Evolutionary conservation across 345 rosid species (phyloP).

Genomic region (Populus euphratica): DNA sequence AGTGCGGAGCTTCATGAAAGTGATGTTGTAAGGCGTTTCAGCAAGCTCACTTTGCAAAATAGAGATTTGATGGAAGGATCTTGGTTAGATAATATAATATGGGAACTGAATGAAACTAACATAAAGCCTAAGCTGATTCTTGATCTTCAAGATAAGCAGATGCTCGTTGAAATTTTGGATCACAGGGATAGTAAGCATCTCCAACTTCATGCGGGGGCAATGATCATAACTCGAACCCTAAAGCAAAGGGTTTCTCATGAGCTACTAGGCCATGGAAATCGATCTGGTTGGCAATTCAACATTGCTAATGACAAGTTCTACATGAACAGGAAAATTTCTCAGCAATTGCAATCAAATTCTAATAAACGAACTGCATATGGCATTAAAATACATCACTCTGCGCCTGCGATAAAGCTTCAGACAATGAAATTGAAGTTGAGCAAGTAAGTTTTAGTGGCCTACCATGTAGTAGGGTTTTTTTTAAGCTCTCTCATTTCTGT

Average conservation of each 20-base stretch:
- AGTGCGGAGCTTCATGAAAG: slow-evolving; percentile 35
- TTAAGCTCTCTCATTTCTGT: not conserved
- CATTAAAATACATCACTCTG: slow-evolving; percentile 80
- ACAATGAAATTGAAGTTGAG: slow-evolving; percentile 87
- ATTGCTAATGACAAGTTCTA: slow-evolving; percentile 94
- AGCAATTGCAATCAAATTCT: slow-evolving; percentile 73
- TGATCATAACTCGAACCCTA: slow-evolving; percentile 60
- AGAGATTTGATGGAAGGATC: slow-evolving; percentile 61
- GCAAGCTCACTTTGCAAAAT: slow-evolving; percentile 51
- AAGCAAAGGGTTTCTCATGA: slow-evolving; percentile 51
- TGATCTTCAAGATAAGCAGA: slow-evolving; percentile 92
- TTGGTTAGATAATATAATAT: slow-evolving; percentile 77
- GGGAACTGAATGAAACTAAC: slow-evolving; percentile 56
- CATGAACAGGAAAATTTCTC: slow-evolving; percentile 77
- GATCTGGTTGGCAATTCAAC: slow-evolving; percentile 77
- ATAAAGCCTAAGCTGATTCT: slow-evolving; percentile 71
- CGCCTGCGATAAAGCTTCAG: slow-evolving; percentile 92
- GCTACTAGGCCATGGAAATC: slow-evolving; percentile 39
- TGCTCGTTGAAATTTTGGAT: slow-evolving; percentile 88
- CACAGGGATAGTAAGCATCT: slow-evolving; percentile 57
- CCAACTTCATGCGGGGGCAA: slow-evolving; percentile 87
- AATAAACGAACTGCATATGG: slow-evolving; percentile 72
- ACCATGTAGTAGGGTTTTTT: not conserved
- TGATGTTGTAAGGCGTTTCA: slow-evolving; percentile 45
- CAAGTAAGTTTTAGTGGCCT: slow-evolving; percentile 61